Conservation (phyloP, 2,329 filamentous ascomycete genomes). For the Metarhizium anisopliae region DNA sequence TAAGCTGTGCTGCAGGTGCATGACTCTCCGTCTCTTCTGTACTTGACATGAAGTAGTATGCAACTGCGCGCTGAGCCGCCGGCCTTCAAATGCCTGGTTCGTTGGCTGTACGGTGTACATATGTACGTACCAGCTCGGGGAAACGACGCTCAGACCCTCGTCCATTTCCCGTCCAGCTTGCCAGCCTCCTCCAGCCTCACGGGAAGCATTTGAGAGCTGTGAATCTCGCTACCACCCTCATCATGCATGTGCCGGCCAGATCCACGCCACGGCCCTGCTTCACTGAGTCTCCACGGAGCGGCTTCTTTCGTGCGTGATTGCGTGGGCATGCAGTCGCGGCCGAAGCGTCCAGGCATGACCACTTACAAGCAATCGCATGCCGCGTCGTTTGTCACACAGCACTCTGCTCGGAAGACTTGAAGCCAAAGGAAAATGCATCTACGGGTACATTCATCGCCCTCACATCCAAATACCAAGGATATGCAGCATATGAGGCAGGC, state of each 20-base stretch:
- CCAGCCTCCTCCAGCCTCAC: too few species aligned
- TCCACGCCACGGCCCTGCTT: background rate
- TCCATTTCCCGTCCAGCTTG: too few species aligned
- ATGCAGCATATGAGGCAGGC: background rate
- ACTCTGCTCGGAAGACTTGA: background rate
- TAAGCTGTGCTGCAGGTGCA: background rate
- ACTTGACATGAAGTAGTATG: too few species aligned
- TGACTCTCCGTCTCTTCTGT: background rate
- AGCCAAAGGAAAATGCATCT: background rate
- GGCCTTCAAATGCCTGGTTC: too few species aligned
- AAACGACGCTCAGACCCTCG: too few species aligned
- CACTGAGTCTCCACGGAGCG: background rate
- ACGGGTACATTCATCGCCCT: too few species aligned
- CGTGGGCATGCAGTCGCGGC: background rate
- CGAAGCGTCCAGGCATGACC: background rate
- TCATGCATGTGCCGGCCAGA: background rate
- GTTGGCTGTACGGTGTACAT: too few species aligned
- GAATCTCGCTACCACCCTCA: background rate
- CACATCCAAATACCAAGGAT: background rate
- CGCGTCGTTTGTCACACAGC: background rate
- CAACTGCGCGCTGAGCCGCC: too few species aligned
- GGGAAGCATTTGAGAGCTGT: too few species aligned
- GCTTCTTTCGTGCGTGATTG: too few species aligned
- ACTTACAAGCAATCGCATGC: background rate
- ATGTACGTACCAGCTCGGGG: too few species aligned